A percentile compares a stretch with the other conserved stretches of the same genome.
phyloP scores from a whole-genome alignment of 2,329 filamentous ascomycete genomes.

The Fonsecaea pedrosoi region DNA sequence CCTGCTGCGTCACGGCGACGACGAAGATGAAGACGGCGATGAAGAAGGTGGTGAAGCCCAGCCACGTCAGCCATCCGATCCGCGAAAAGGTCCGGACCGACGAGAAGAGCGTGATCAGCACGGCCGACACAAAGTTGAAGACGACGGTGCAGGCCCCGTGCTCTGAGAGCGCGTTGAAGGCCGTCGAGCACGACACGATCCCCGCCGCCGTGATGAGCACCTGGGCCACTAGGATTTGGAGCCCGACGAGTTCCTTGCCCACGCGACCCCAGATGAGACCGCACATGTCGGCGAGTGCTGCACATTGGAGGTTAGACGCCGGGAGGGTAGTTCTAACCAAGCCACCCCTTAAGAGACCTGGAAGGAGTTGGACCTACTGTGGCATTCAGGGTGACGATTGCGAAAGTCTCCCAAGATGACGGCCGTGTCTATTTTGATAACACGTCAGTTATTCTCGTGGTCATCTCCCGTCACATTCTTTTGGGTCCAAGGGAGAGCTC shows the following conservation, averaged over 20 bases:
- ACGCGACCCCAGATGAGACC: conserved; percentile 26
- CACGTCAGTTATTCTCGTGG: not conserved
- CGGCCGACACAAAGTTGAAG: conserved; percentile 41
- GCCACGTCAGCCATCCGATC: conserved; percentile 17
- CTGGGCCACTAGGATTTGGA: conserved; percentile 17
- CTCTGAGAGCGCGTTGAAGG: conserved; percentile 50
- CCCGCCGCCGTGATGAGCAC: conserved; percentile 52
- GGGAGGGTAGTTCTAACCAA: not conserved
- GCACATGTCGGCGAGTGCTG: conserved; percentile 56
- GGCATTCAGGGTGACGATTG: conserved; percentile 59
- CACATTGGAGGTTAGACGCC: conserved; percentile 43
- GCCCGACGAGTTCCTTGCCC: conserved; percentile 17
- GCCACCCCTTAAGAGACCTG: not conserved
- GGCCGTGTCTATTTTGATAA: conserved; percentile 29
- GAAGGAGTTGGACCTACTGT: conserved; percentile 41
- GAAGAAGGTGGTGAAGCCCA: conserved; percentile 17
- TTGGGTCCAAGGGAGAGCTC: not conserved
- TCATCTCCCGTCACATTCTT: not conserved
- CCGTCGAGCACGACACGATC: conserved; percentile 52
- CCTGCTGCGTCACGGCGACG: conserved; percentile 43
- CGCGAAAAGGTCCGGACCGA: conserved; percentile 13
- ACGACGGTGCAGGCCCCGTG: conserved; percentile 47
- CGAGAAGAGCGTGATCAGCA: conserved; percentile 30
- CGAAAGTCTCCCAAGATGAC: conserved; percentile 61
- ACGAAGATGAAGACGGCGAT: conserved; percentile 26